Percentiles rank a stretch among this genome's conserved stretches.
Evolutionary conservation across 192 early-diverging fungal genomes (phyloP).

Genomic region (Umbelopsis sp.): DNA sequence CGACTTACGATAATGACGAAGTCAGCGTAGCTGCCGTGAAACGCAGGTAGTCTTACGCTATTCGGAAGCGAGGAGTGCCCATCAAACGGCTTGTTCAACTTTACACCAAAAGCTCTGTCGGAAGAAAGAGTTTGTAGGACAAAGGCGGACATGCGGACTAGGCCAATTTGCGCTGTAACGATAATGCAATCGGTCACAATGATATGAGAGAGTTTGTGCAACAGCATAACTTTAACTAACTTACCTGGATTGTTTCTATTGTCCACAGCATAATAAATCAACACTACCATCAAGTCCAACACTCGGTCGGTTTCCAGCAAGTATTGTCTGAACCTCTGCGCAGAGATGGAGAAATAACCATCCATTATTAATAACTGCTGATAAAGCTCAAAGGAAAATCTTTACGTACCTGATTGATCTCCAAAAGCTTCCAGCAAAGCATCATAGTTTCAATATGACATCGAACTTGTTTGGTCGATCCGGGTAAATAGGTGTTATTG

Average conservation of each 20-base stretch:
- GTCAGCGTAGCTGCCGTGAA: slow-evolving; percentile 73
- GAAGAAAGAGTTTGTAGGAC: slow-evolving; percentile 75
- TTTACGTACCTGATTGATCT: slow-evolving; percentile 68
- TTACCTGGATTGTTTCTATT: slow-evolving; percentile 61
- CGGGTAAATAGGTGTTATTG: slow-evolving; percentile 74
- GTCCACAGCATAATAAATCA: slow-evolving; percentile 67
- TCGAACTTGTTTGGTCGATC: slow-evolving; percentile 69
- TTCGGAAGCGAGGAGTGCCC: slow-evolving; percentile 58
- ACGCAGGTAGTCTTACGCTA: slow-evolving; percentile 59
- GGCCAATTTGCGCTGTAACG: slow-evolving; percentile 62
- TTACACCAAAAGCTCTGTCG: slow-evolving; percentile 63
- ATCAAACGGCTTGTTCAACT: slow-evolving; percentile 66
- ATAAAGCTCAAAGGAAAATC: too few relatives aligned
- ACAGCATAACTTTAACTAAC: not conserved
- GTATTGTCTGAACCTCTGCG: slow-evolving; percentile 64
- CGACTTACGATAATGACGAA: slow-evolving; percentile 74
- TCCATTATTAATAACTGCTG: too few relatives aligned
- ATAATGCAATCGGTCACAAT: not conserved
- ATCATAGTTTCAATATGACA: slow-evolving; percentile 72
- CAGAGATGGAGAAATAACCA: too few relatives aligned
- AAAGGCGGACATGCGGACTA: slow-evolving; percentile 74
- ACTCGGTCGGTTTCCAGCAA: slow-evolving; percentile 62
- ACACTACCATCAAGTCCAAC: slow-evolving; percentile 59
- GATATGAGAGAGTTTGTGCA: not conserved
- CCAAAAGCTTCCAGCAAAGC: slow-evolving; percentile 85